Conservation (phyloP, 176 grass and related monocot genomes). For the Aegilops bicornis region DNA sequence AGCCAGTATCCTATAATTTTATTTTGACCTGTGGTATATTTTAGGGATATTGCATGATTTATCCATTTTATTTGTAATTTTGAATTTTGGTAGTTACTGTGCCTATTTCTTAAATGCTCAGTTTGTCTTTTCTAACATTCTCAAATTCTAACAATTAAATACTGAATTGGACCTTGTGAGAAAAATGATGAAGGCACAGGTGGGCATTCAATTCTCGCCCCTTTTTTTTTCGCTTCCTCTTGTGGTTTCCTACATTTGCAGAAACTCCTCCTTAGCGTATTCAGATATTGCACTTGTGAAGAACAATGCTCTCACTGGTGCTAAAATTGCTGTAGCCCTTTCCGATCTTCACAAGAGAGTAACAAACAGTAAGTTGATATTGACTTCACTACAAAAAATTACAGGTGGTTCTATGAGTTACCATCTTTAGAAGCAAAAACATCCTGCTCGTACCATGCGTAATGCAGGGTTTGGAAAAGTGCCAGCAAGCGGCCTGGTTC, state of each 20-base stretch:
- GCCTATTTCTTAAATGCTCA: background rate
- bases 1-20: slow-evolving; percentile 75
- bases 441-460: background rate
- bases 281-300: slow-evolving; percentile 95
- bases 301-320: slow-evolving; percentile 84
- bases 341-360: slow-evolving; percentile 45
- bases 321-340: slow-evolving; percentile 71
- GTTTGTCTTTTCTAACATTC: background rate
- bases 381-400: background rate
- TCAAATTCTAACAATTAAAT: background rate
- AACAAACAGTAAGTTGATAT: slow-evolving; percentile 35
- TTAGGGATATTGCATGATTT: background rate
- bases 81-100: background rate
- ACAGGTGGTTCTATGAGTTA: background rate
- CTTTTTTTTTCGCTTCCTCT: background rate
- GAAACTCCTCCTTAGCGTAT: slow-evolving; percentile 45
- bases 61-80: background rate
- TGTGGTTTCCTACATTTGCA: background rate
- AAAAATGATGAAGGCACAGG: background rate
- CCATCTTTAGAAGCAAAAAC: background rate
- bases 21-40: background rate
- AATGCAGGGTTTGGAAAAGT: background rate
- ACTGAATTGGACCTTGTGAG: background rate
- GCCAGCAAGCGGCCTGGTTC: background rate
- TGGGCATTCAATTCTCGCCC: background rate